Base-by-base conservation (phyloP, 1,139 yeast species). In the Scheffersomyces titani region DNA sequence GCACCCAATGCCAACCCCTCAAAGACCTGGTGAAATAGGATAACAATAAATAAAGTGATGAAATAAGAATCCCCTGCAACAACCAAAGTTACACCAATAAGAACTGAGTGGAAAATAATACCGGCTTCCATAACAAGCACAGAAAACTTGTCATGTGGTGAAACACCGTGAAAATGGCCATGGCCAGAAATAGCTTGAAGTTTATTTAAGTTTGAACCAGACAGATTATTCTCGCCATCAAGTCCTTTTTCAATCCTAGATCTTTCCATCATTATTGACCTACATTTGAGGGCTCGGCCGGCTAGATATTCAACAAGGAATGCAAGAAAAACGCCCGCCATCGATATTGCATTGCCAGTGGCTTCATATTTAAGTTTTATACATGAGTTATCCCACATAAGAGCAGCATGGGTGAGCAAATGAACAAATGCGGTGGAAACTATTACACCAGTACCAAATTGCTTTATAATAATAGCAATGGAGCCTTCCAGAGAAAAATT, bases 271-370 rank as follows among this genome's bases (percentile, higher is more conserved):
- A 36, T 18, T 16, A 7, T 19, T 18, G 49, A 22, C 9, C 49
- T 19, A 13, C 49, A 52, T n/a, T 44, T 40, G 9, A 55, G 45
- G 9, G 52, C 6, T 19, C 58, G n/a, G 21, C 46, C 55, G 18
- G 56, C 54, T 6, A 51, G 7, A 44, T 47, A 54, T 47, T 76
- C 80, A 45, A 74, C 59, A 18, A 70, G 51, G 61, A 76, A 76
- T 3, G 76, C 70, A 44, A 71, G 51, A 49, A 73, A 68, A 6
- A 74, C 59, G 3, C 78, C 77, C 0, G 75, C 76, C 68, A 75
- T 67, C 16, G 71, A 57, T 19, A 59, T 57, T 16, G 58, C 59
- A 6, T 59, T 47, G 19, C 57, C 48, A 5, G 61, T 58, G 9
- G 54, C 46, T 47, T 58, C 63, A 45, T 59, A 59, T 11, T 36